Base-by-base conservation (phyloP, 176 grass and related monocot genomes). In the Calamus simplicifolius region DNA sequence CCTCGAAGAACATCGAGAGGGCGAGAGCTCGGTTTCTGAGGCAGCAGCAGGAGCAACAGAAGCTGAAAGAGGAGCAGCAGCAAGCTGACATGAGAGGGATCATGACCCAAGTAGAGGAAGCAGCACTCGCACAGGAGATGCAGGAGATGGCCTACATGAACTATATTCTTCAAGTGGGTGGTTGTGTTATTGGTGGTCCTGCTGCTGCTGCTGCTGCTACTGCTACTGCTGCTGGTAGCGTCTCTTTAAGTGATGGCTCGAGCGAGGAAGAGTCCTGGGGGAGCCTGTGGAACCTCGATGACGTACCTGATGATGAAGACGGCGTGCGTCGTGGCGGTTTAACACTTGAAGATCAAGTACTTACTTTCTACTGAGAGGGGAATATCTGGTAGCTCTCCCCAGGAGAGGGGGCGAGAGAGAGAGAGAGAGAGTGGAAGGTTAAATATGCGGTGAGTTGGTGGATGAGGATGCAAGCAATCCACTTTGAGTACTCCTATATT, bases 241-340 rank as follows among this genome's bases (percentile, higher is more conserved):
- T 56, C 66, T 69, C 70, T 1, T 70, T 69, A 7, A 77, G 73
- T 80, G 77, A 80, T 4, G 84, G 72, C 25, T 85, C 77, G 5
- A 59, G 75, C 63, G 75, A 58, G 31, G 78, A 95, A 30, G 87
- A 83, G 18, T 80, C 77, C 14, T 97, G 93, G 93, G 93, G 93
- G 2, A 88, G 81, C 76, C 62, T 91, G 26, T 97, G 93, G 93
- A 97, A 97, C 75, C 87, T 92, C 29, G 87, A 85, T 43, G 70
- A 62, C 25, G 23, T 52, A 12, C 1, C 35, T 14, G 66, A 29
- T 19, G 79, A 73, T 49, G 51, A 62, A 21, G 77, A 58, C 49
- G 52, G 51, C 43, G 49, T 4, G 7, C 48, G 49, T 63, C 57
- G 28, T 69, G 64, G 64, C 48, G 62, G 1, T 10, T 25, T 59